A percentile compares a stretch with the other conserved stretches of the same genome.
These are phyloP conservation scores for Pichia cabralensis DNA, from an alignment of 805 yeast species.

Conservation along the genomic window DNA sequence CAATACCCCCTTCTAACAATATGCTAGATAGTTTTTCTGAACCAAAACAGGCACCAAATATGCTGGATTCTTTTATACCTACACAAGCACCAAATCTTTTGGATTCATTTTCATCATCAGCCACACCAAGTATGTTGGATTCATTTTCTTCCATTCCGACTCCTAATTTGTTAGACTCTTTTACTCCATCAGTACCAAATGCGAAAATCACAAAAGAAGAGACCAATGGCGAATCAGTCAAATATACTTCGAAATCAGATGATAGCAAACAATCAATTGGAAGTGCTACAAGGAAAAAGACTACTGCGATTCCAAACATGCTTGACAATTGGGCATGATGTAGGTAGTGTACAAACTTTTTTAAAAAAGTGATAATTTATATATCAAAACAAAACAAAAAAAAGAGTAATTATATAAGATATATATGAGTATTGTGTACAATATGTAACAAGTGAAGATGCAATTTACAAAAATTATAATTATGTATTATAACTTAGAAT, in stretches of 20 bases:
- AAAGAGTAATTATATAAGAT: no score
- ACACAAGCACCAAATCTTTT: no score
- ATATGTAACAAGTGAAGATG: no score
- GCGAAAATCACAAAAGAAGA: no score
- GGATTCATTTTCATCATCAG: neutral
- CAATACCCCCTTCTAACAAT: neutral
- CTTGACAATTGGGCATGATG: slow-evolving; percentile 56
- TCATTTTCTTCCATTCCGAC: neutral
- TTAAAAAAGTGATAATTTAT: no score
- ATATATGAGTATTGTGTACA: no score
- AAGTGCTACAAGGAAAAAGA: neutral
- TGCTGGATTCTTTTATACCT: slow-evolving; percentile 1
- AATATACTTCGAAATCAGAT: no score
- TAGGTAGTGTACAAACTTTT: no score
- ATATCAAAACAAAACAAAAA: no score
- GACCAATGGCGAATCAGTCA: no score
- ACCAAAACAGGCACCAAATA: neutral
- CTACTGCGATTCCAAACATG: slow-evolving; percentile 59
- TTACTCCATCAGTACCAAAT: neutral
- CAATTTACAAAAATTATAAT: neutral
- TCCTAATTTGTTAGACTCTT: no score
- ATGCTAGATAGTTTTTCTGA: slow-evolving; percentile 3
- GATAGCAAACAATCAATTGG: no score
- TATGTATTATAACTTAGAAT: neutral
- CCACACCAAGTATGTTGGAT: neutral